Base-by-base conservation (phyloP, 257 asterid genomes). In the Nicotiana otophora region DNA sequence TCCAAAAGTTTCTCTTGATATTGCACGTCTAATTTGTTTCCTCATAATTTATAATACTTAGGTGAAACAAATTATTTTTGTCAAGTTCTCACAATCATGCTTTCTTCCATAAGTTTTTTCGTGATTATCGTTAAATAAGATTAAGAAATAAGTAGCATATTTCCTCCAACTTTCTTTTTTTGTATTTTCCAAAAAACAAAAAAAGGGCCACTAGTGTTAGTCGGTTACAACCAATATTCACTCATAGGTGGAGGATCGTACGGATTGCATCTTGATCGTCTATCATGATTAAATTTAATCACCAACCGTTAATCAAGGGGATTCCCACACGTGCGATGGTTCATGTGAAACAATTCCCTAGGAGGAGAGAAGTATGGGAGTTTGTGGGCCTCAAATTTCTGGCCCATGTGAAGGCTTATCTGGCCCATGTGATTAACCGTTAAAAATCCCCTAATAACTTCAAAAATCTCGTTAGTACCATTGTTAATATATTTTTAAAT, bases 391-490 rank as follows among this genome's bases (percentile, higher is more conserved):
- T 82, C 51, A 23, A 20, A 81, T 83, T 69, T 83, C 82, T 85
- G 87, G 87, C 84, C 89, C 90, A 89, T 85, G 90, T 89, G 88
- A 84, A 10, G 0, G 15, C 77, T 69, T 30, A 84, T 85, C 86
- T 86, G 88, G 84, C 63, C 87, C 90, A 87, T 87, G 89, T 85
- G 90, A 87, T 82, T 82, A 80, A 57, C 57, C 78, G 83, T 66
- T 81, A 53, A 36, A 74, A 48, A 74, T 48, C 12, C 66, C 79
- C 84, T 36, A 83, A 87, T 85, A 84, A 81, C 79, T 88, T 63
- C 69, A 23, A 75, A 12, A 28, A 12, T 64, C 39, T 28, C 11
- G 80, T 26, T 75, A 51, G 51, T 51, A 6, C 3, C 42, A 51
- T 2, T 15, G 42, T 51, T 75, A 26, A 46, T 33, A 23, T 70